Evolutionary conservation across 1,284 basidiomycete genomes (phyloP).

Genomic region (Rhodotorula sp.): DNA sequence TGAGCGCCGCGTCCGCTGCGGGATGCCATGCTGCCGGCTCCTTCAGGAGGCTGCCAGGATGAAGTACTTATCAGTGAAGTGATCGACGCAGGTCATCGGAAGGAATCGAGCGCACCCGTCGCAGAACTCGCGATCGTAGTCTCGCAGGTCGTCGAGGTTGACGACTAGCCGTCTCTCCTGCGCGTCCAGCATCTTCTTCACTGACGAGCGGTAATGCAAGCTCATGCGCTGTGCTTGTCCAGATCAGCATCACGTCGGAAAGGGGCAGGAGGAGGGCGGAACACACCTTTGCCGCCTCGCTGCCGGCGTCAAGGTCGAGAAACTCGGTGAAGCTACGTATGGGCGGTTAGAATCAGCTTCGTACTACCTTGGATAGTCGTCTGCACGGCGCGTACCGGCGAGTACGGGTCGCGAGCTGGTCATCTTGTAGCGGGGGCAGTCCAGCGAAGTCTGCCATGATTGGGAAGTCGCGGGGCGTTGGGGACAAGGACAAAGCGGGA

Average conservation of each 20-base stretch:
- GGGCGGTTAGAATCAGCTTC: neutral
- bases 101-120: constrained; percentile 50
- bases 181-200: constrained; percentile 77
- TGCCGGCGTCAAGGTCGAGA: constrained; percentile 33
- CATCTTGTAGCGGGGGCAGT: constrained; percentile 56
- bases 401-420: constrained; percentile 69
- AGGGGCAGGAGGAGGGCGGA: neutral
- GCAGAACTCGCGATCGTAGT: constrained; percentile 76
- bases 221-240: constrained; percentile 27
- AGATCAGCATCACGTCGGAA: neutral
- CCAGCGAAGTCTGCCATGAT: constrained; percentile 16
- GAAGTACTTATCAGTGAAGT: neutral
- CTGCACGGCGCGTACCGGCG: constrained; percentile 15
- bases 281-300: constrained; percentile 27
- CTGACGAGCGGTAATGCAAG: constrained; percentile 78
- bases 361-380: too few relatives aligned
- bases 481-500: too few relatives aligned
- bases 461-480: neutral
- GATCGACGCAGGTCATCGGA: too few relatives aligned
- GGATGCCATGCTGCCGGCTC: constrained; percentile 87
- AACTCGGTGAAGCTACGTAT: constrained; percentile 34
- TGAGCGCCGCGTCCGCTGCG: constrained; percentile 84
- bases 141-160: constrained; percentile 94
- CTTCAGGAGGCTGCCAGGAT: constrained; percentile 67
- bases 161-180: constrained; percentile 87